Conservation (phyloP, 768 basidiomycete genomes). For the Dentipellis fragilis region DNA sequence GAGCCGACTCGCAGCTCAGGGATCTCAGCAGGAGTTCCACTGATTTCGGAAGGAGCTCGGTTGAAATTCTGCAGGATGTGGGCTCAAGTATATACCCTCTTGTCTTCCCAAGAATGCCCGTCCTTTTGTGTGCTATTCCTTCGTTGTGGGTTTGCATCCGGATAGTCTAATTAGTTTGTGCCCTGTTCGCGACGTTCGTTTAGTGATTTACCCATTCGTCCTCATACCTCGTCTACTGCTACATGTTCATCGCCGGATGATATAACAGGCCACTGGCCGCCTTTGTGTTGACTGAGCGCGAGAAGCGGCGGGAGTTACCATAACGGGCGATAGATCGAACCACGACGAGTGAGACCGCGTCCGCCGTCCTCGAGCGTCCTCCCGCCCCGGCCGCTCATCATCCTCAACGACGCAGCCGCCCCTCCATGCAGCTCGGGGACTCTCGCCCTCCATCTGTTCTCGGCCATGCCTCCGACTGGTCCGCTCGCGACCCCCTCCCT, state of each 20-base stretch:
- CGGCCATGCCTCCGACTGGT: slow-evolving; percentile 26
- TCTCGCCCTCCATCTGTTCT: slow-evolving; percentile 19
- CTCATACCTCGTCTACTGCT: not conserved
- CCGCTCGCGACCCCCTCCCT: slow-evolving; percentile 14
- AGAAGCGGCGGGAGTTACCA: not conserved
- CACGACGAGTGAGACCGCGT: not conserved
- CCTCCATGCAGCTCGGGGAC: slow-evolving; percentile 12
- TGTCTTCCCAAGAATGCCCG: not conserved
- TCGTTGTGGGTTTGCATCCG: not conserved
- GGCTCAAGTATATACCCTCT: slow-evolving; percentile 19
- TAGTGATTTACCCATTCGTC: not conserved
- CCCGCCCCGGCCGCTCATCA: not conserved
- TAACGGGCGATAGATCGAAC: not conserved
- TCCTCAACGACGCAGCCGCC: not conserved
- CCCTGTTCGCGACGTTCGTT: not conserved
- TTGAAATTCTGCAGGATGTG: slow-evolving; percentile 10
- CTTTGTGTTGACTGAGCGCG: not conserved
- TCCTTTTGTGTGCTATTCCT: not conserved
- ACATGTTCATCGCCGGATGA: not conserved
- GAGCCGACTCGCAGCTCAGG: slow-evolving; percentile 84
- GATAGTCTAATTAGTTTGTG: slow-evolving; percentile 1
- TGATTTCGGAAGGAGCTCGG: slow-evolving; percentile 21
- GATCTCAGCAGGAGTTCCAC: slow-evolving; percentile 72
- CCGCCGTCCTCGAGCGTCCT: not conserved
- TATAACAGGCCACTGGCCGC: not conserved